These are phyloP conservation scores for Byssochlamys sp. DNA, from an alignment of 2,329 filamentous ascomycete genomes.

Conservation along the genomic window DNA sequence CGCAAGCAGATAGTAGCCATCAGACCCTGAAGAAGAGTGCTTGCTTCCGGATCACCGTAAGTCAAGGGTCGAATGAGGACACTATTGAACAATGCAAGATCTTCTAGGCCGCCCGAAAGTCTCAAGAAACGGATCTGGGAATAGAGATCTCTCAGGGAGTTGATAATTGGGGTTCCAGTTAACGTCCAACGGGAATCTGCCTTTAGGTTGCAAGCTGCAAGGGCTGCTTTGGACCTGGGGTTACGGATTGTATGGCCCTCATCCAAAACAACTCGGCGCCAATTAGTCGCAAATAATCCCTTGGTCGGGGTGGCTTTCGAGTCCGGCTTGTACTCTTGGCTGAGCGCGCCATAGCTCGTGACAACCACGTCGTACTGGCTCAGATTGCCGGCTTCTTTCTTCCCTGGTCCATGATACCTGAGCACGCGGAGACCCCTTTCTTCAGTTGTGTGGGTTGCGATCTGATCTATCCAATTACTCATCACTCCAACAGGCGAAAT, in stretches of 20 bases:
- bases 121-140: constrained; percentile 68
- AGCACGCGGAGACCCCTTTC: constrained; percentile 57
- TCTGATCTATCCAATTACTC: constrained; percentile 82
- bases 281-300: constrained; percentile 56
- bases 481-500: constrained; percentile 75
- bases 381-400: constrained; percentile 52
- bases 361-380: constrained; percentile 64
- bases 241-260: constrained; percentile 79
- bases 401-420: constrained; percentile 60
- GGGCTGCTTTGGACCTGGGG: constrained; percentile 59
- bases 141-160: constrained; percentile 70
- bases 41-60: constrained; percentile 47
- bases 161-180: constrained; percentile 74
- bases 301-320: constrained; percentile 36
- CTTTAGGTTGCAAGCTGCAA: constrained; percentile 57
- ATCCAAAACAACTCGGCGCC: constrained; percentile 71
- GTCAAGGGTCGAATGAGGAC: constrained; percentile 61
- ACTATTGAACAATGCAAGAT: constrained; percentile 62
- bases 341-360: constrained; percentile 72
- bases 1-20: constrained; percentile 74
- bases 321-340: constrained; percentile 51
- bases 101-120: constrained; percentile 65
- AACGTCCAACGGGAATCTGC: constrained; percentile 70
- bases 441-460: constrained; percentile 58
- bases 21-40: constrained; percentile 59